Base-by-base conservation (phyloP, 2,329 filamentous ascomycete species). In the Pseudocercospora vitis region DNA sequence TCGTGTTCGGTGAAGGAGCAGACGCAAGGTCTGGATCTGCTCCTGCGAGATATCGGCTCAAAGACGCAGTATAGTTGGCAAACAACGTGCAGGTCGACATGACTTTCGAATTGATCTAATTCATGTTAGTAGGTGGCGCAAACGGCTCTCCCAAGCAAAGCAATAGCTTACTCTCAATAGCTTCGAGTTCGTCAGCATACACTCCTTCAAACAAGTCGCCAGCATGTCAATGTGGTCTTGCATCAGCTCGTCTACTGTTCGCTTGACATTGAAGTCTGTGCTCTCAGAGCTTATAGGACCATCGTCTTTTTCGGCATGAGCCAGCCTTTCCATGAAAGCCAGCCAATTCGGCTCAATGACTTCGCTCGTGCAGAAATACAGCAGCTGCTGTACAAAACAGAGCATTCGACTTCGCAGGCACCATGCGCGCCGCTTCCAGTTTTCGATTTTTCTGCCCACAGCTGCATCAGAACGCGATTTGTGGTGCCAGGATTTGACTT, bases 311-410 rank as follows among this genome's bases (percentile, higher is more conserved):
- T 82, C 76, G 6, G 79, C 78, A 33, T 71, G 67, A 9, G 86
- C 86, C 4, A 97, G 79, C 26, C 89, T 81, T n/a, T 86, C 84
- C 90, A 96, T 96, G 57, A 99, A 83, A 44, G 85, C 87, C 61
- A 90, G 85, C 94, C 94, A 99, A 71, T 97, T 97, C 2, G 92
- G 94, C 71, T 99, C 94, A 50, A 99, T 95, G 50, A 99, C 94
- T 72, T 99, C 94, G 1, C 90, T 85, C 0, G 94, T 97, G 73
- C 91, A 97, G 70, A 96, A 99, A 72, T 97, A 99, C 4, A 96
- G 81, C 31, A 97, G 78, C 70, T 99, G 94, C 72, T 99, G 94
- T 2, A 97, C 90, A 68, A 97, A 99, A 7, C 96, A 89, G 7
- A 97, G 79, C 94, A 99, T 99, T 44, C 94, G 84, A 2, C 91